Base-by-base conservation (phyloP, 306 rosid genomes). In the Neltuma alba region DNA sequence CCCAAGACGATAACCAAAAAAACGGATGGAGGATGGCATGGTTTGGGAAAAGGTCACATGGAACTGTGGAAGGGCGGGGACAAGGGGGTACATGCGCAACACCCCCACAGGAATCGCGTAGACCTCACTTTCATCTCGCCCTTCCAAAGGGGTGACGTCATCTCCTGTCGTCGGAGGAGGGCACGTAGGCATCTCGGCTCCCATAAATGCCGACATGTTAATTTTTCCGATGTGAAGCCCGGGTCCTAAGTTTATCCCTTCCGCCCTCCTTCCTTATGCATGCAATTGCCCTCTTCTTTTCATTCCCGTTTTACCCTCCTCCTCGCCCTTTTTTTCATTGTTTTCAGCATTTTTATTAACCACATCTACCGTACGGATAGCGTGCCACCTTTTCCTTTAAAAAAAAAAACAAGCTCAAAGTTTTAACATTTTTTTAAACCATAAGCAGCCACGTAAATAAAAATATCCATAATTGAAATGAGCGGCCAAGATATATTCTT, bases 201-300 rank as follows among this genome's bases (percentile, higher is more conserved):
- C 91, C 87, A 45, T 78, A 85, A 83, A 81, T 87, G 88, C 89
- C 90, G 90, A 89, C 94, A 87, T 74, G 60, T 83, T 86, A 58
- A 84, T 78, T 73, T 74, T 57, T 81, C 73, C 72, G 54, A 83
- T 69, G 82, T 74, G 65, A 77, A 72, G 76, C 75, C 80, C 57
- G 65, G 79, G 80, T 84, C 82, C 76, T 66, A 65, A 40, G 76
- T 73, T 28, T 21, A 9, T n/a, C n/a, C n/a, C n/a, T n/a, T n/a
- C n/a, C n/a, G n/a, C n/a, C n/a, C 44, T 64, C 3, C 14, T 28
- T 7, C 11, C 37, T 28, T 5, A 75, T 11, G 47, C 78, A 61
- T 37, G n/a, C n/a, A n/a, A n/a, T n/a, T n/a, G 31, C 74, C 74
- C 47, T 54, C 27, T 21, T 7, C 25, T 20, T 55, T 9, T 10